A percentile compares a stretch with the other conserved stretches of the same genome.
These are phyloP conservation scores for Jacaranda copaia DNA, from an alignment of 257 asterid species.

Conservation along the genomic window DNA sequence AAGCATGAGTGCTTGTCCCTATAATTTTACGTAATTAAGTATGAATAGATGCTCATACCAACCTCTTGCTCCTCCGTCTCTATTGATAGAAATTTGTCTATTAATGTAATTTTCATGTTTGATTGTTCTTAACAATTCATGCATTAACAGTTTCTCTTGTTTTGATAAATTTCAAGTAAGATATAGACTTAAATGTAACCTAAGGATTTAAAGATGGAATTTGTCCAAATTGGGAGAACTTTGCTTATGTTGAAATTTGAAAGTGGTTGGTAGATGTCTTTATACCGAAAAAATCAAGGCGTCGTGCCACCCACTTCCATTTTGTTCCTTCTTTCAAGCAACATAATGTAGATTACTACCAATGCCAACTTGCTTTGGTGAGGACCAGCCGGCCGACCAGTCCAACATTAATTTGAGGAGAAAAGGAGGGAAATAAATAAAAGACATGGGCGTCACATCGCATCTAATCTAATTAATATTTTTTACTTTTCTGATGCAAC, in stretches of 20 bases:
- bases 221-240: constrained; percentile 1
- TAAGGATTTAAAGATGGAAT: not conserved
- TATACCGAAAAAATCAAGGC: not conserved
- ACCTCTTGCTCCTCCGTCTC: too few relatives aligned
- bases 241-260: not conserved
- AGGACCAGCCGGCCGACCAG: too few relatives aligned
- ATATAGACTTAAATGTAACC: not conserved
- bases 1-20: too few relatives aligned
- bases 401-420: not conserved
- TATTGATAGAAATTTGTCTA: too few relatives aligned
- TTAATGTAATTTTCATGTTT: not conserved
- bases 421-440: not conserved
- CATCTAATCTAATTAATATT: too few relatives aligned
- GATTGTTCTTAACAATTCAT: too few relatives aligned
- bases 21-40: too few relatives aligned
- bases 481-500: too few relatives aligned
- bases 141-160: not conserved
- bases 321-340: not conserved
- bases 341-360: not conserved
- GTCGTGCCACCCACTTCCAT: constrained; percentile 19
- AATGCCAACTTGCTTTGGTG: not conserved
- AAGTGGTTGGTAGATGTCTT: constrained; percentile 20
- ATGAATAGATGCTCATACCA: too few relatives aligned
- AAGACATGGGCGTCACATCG: not conserved
- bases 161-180: not conserved